phyloP scores from a whole-genome alignment of 768 basidiomycete genomes.

The Russula sp. region DNA sequence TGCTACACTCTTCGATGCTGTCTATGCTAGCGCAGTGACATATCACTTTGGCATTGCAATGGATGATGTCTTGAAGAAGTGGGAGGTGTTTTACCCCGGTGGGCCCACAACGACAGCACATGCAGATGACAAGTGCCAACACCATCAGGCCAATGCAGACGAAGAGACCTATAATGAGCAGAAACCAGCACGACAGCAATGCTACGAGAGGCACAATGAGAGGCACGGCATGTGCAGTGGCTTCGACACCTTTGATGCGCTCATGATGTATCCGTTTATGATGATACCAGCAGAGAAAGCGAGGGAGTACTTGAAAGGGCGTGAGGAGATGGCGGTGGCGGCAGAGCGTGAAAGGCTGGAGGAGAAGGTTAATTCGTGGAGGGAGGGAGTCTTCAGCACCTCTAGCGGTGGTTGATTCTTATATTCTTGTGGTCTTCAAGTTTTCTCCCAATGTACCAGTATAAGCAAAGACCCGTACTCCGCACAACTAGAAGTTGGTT shows the following conservation, averaged over 20 bases:
- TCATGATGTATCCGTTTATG: neutral
- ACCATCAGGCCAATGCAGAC: neutral
- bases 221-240: neutral
- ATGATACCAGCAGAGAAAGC: neutral
- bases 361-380: neutral
- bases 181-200: neutral
- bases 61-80: too few relatives aligned
- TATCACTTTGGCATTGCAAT: neutral
- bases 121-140: too few relatives aligned
- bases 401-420: too few relatives aligned
- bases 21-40: neutral
- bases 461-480: too few relatives aligned
- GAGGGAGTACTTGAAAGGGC: neutral
- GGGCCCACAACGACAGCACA: too few relatives aligned
- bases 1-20: neutral
- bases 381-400: neutral
- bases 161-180: neutral
- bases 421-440: too few relatives aligned
- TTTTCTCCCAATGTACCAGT: too few relatives aligned
- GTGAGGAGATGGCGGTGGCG: neutral
- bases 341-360: neutral
- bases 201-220: neutral
- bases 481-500: too few relatives aligned
- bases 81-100: too few relatives aligned
- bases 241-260: neutral